Evolutionary conservation across 192 early-diverging fungal genomes (phyloP), one percentile per base, ranked within the genome.

Genomic region (Umbelopsis sp.): DNA sequence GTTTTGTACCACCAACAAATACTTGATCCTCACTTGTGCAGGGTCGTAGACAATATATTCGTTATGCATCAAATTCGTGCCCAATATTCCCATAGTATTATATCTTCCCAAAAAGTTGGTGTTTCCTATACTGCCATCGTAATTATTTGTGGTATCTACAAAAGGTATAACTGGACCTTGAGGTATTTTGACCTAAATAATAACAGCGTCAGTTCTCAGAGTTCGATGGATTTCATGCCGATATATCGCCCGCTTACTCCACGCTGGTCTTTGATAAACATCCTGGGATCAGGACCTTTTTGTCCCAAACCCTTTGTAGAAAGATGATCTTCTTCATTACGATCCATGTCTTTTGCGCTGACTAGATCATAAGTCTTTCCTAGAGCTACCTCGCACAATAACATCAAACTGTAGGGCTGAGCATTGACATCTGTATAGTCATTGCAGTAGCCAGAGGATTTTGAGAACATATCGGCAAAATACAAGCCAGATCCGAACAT

Each of bases 401-500:
- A 74, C 66, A 95, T 75, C 10, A 94, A 52, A 5, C 87, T 87
- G 25, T 75, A 79, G 5, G 74, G 30, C 23, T 66, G 25, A 13
- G 84, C 83, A 35, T 82, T 69, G 46, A 75, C 74, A 1, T 8
- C 5, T 0, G 27, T 49, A 35, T 35, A 52, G 3, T 84, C 84
- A 65, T 68, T 83, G 68, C 90, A 90, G 75, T 94, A 95, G 68
- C 87, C 87, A 46, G 90, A 84, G 1, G 87, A 87, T 76, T 94
- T 95, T 18, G 82, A 85, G 25, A 87, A 89, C 81, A 86, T 88
- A 78, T 95, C 90, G 5, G 91, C 93, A 77, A 95, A 94, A 66
- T 95, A 95, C 9, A 93, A 82, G 5, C 93, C 93, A 49, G 92
- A 92, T 48, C 92, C 93, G 71, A 95, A 91, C 89, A 91, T 89